phyloP scores from a whole-genome alignment of 768 basidiomycete species.

The Naematelia encephala region DNA sequence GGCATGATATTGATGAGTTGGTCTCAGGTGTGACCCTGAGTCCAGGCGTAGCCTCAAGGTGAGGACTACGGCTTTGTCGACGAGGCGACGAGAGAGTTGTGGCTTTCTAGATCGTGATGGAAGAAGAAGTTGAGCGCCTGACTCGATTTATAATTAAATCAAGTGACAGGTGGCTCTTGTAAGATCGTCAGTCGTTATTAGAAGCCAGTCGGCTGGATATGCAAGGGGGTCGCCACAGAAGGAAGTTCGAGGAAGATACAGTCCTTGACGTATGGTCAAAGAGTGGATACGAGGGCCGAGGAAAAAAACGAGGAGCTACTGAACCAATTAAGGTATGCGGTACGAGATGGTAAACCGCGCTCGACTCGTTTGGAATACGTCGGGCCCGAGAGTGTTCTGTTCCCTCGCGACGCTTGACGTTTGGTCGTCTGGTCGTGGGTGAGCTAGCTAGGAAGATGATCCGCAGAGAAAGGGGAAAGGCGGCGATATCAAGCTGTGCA shows the following conservation, averaged over 20 bases:
- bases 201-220: neutral
- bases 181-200: neutral
- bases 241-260: no score
- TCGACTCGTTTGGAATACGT: constrained; percentile 7
- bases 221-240: no score
- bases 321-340: constrained; percentile 12
- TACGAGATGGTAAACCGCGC: constrained; percentile 1
- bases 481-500: neutral
- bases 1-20: neutral
- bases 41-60: neutral
- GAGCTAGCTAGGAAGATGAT: no score
- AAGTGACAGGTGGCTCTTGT: neutral
- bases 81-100: neutral
- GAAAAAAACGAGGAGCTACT: constrained; percentile 4
- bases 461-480: no score
- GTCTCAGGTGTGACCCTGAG: neutral
- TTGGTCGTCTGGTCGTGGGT: no score
- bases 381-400: neutral
- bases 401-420: no score
- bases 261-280: no score
- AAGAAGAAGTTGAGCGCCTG: neutral
- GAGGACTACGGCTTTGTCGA: neutral
- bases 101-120: neutral
- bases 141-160: neutral
- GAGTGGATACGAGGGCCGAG: neutral